These are phyloP conservation scores for Striga hermonthica DNA, from an alignment of 305 asterid genomes.

Conservation along the genomic window DNA sequence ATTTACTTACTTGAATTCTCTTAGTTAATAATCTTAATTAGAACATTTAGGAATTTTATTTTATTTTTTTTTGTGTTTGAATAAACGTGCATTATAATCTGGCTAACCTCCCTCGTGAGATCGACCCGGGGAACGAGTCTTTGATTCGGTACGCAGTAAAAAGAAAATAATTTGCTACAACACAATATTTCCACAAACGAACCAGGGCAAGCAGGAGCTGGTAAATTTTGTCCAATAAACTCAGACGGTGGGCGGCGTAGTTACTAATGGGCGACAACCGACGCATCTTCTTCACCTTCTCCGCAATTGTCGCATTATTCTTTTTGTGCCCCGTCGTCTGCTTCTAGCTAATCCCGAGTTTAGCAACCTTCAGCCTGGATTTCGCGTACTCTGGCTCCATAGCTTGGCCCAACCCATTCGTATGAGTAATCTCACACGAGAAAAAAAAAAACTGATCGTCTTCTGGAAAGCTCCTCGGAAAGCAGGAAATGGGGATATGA, in stretches of 20 bases:
- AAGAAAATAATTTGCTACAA: too few species aligned
- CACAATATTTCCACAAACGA: too few species aligned
- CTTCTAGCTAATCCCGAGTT: conserved; percentile 28
- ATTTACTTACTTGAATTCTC: too few species aligned
- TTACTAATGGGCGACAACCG: conserved; percentile 60
- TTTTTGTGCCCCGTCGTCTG: conserved; percentile 41
- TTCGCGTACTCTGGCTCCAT: conserved; percentile 27
- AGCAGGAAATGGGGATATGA: too few species aligned
- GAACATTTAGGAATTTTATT: too few species aligned
- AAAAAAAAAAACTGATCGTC: neutral
- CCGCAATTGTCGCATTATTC: conserved; percentile 51
- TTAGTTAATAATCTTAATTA: too few species aligned
- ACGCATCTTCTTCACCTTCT: conserved; percentile 57
- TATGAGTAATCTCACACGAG: conserved; percentile 1
- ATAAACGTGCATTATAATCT: too few species aligned
- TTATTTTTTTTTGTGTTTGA: too few species aligned
- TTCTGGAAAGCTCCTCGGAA: neutral
- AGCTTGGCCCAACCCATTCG: neutral
- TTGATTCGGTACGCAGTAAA: too few species aligned
- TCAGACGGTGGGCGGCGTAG: conserved; percentile 74
- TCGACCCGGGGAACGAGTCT: too few species aligned
- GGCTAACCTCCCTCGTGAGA: too few species aligned
- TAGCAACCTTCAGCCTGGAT: conserved; percentile 14
- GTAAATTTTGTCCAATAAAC: conserved; percentile 66
- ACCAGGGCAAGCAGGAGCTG: conserved; percentile 72